A percentile compares a stretch with the other conserved stretches of the same genome.
phyloP scores from a whole-genome alignment of 2,329 filamentous ascomycete genomes.

The Phoma sp. region DNA sequence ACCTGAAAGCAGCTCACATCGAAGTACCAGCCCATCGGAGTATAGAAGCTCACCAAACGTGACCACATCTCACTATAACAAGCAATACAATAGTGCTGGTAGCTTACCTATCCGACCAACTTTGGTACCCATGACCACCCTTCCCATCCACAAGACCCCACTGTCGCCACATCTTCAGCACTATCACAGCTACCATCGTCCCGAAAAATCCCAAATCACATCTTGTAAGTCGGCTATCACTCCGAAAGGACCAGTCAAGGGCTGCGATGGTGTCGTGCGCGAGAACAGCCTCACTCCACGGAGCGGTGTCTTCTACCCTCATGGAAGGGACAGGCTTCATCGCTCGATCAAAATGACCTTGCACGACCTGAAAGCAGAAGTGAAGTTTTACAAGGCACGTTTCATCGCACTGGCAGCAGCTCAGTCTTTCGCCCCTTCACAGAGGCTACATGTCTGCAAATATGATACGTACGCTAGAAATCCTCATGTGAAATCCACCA shows the following conservation, averaged over 20 bases:
- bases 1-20: slow-evolving; percentile 26
- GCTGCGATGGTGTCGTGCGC: slow-evolving; percentile 38
- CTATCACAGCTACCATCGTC: slow-evolving; percentile 27
- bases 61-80: slow-evolving; percentile 20
- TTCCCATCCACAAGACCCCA: slow-evolving; percentile 22
- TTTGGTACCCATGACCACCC: slow-evolving; percentile 32
- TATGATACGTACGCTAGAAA: slow-evolving; percentile 6
- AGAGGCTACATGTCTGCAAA: slow-evolving; percentile 15
- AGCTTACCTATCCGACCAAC: slow-evolving; percentile 16
- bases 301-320: slow-evolving; percentile 14
- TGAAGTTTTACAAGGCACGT: slow-evolving; percentile 21
- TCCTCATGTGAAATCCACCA: not conserved
- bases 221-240: slow-evolving; percentile 20
- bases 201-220: slow-evolving; percentile 25
- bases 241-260: slow-evolving; percentile 23
- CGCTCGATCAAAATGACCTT: slow-evolving; percentile 12
- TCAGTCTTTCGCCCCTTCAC: slow-evolving; percentile 14
- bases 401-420: slow-evolving; percentile 16
- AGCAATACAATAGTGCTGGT: not conserved
- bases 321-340: not conserved
- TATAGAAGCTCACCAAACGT: slow-evolving; percentile 12
- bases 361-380: slow-evolving; percentile 19
- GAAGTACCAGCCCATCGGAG: slow-evolving; percentile 15
- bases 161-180: slow-evolving; percentile 33
- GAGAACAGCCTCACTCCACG: slow-evolving; percentile 27